Evolutionary conservation across 192 early-diverging fungal species (phyloP).

Genomic region (Backusella morwellensis): DNA sequence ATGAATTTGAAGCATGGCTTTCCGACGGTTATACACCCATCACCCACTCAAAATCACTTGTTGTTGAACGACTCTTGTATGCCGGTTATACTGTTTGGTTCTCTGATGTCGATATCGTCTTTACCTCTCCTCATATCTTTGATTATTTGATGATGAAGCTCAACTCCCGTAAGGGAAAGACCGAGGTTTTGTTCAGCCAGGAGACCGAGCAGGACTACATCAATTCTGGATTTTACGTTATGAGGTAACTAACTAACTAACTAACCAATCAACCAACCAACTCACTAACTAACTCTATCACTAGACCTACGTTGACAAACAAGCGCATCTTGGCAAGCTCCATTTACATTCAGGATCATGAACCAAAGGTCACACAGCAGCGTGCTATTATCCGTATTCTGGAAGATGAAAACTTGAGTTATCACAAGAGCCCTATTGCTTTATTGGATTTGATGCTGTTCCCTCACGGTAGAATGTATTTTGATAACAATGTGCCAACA

Average conservation of each 20-base stretch:
- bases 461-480: constrained; percentile 36
- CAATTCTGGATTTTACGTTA: constrained; percentile 37
- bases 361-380: constrained; percentile 34
- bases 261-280: no score
- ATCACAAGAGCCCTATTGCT: constrained; percentile 22
- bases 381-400: constrained; percentile 34
- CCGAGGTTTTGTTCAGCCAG: constrained; percentile 31
- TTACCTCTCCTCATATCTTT: constrained; percentile 29
- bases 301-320: constrained; percentile 20
- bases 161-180: constrained; percentile 12
- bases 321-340: constrained; percentile 32
- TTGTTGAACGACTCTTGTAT: constrained; percentile 38
- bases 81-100: constrained; percentile 36
- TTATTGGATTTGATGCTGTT: constrained; percentile 35
- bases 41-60: constrained; percentile 39
- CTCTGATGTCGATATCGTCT: constrained; percentile 43
- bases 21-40: constrained; percentile 33
- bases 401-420: constrained; percentile 22
- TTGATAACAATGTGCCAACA: constrained; percentile 28
- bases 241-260: not conserved
- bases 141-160: constrained; percentile 29
- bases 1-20: constrained; percentile 23
- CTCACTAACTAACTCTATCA: no score
- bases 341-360: constrained; percentile 27
- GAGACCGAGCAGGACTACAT: constrained; percentile 32